Evolutionary conservation across 202 grass and related monocot genomes (phyloP).

Genomic region (Eragrostis tef): DNA sequence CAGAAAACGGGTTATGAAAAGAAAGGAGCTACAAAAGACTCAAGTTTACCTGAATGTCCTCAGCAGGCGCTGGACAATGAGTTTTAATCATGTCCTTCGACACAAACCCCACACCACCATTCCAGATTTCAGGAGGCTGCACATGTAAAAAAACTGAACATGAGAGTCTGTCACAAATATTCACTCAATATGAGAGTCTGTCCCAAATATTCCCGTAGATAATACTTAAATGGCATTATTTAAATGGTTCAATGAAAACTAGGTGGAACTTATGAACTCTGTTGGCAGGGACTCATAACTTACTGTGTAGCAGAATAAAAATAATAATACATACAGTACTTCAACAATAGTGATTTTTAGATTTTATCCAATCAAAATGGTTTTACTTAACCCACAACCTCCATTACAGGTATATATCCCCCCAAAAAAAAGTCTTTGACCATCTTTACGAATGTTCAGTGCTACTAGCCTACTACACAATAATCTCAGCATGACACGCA

Average conservation of each 20-base stretch:
- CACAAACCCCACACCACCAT: conserved; percentile 90
- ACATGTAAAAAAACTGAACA: conserved; percentile 35
- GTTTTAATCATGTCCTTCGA: conserved; percentile 85
- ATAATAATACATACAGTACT: background rate
- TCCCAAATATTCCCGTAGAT: too few species aligned
- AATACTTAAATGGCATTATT: too few species aligned
- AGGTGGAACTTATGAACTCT: too few species aligned
- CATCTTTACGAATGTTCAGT: background rate
- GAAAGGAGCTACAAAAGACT: background rate
- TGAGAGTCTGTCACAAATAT: background rate
- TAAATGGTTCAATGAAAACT: too few species aligned
- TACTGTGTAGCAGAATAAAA: conserved; percentile 19
- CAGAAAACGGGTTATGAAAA: background rate
- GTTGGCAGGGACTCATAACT: background rate
- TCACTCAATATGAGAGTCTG: too few species aligned
- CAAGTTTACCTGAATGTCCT: conserved; percentile 72
- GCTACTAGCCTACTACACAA: background rate
- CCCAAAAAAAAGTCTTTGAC: background rate
- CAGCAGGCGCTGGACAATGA: conserved; percentile 74
- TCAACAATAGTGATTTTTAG: background rate
- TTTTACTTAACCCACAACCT: background rate
- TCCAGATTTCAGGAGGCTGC: conserved; percentile 88
- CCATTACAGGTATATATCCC: background rate
- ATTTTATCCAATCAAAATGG: background rate
- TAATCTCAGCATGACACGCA: background rate